Percentiles rank a stretch among this genome's conserved stretches.
Evolutionary conservation across 1,284 basidiomycete species (phyloP).

Genomic region (Puccinia novopanici): DNA sequence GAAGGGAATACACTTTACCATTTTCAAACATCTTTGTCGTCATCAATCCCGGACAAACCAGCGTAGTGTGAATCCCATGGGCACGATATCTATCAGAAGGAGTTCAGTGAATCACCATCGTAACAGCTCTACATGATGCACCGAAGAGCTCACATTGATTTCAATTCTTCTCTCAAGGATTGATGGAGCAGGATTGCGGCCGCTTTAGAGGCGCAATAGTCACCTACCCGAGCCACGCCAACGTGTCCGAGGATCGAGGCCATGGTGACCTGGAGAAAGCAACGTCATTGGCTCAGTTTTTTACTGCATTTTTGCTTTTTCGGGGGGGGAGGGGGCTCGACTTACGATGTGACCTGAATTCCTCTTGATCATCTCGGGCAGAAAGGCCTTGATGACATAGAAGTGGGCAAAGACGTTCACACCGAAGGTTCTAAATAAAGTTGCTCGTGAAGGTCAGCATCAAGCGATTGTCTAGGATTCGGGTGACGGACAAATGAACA

Average conservation of each 20-base stretch:
- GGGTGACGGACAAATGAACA: not conserved
- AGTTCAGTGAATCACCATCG: not conserved
- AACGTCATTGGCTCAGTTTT: not conserved
- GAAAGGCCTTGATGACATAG: constrained; percentile 85
- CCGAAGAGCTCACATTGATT: constrained; percentile 8
- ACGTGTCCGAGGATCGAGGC: constrained; percentile 52
- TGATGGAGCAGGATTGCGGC: constrained; percentile 75
- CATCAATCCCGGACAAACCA: constrained; percentile 75
- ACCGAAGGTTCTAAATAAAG: constrained; percentile 72
- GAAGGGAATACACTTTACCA: not conserved
- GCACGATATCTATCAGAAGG: constrained; percentile 70
- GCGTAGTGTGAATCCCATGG: constrained; percentile 75
- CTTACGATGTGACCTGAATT: constrained; percentile 79
- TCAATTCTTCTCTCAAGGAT: constrained; percentile 76
- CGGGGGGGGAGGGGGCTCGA: not conserved
- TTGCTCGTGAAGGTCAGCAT: constrained; percentile 10
- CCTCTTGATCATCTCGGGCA: constrained; percentile 80
- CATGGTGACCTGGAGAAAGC: constrained; percentile 68
- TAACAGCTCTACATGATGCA: too few relatives aligned
- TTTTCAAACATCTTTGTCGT: constrained; percentile 72
- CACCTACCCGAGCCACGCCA: constrained; percentile 64
- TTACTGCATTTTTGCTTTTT: not conserved
- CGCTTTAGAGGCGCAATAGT: constrained; percentile 85
- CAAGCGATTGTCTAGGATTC: not conserved
- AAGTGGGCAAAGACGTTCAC: constrained; percentile 87